Evolutionary conservation across 352 stramenopile species (phyloP), one percentile per base, ranked within the genome.

Genomic region (Phytophthora sansomeana): DNA sequence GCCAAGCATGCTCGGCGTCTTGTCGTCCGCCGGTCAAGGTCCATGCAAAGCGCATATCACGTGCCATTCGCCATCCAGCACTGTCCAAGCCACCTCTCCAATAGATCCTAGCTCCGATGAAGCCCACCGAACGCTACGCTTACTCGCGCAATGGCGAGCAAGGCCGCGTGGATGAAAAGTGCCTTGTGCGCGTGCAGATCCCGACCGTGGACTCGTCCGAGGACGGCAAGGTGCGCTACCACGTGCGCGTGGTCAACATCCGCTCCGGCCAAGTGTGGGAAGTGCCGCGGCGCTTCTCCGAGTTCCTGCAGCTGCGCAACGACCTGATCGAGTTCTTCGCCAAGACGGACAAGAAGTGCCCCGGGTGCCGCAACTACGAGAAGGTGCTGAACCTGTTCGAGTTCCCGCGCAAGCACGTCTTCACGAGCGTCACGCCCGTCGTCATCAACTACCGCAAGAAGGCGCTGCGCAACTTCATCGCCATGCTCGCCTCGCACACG

Each of bases 361-460:
- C 87, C 11, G 87, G 87, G 30, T 96, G 87, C 56, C 58, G 83
- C 58, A 91, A 92, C 73, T 96, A 91, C 66, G 82, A 93, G 58
- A 92, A 94, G 60, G 83, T 91, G 39, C 70, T 96, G 17, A 67
- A 77, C 7, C 79, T 87, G 33, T 96, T 96, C 46, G 87, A 96
- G 58, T 96, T 96, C 65, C 87, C 87, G 26, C 73, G 76, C 56
- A 96, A 96, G 68, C 87, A 92, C 60, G 70, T 92, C 19, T 96
- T 96, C 67, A 87, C 82, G 24, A 93, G 84, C 73, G 84, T 87
- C 52, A 85, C 83, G 19, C 72, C 77, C 10, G 74, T 85, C 6
- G 87, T 96, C 16, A 78, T 96, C 55, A 91, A 91, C 55, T 93
- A 94, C 66, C 84, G 87, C 26, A 92, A 93, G 60, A 83, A 86